These are phyloP conservation scores for Bjerkandera adusta DNA, from an alignment of 1,284 basidiomycete species.

Conservation along the genomic window DNA sequence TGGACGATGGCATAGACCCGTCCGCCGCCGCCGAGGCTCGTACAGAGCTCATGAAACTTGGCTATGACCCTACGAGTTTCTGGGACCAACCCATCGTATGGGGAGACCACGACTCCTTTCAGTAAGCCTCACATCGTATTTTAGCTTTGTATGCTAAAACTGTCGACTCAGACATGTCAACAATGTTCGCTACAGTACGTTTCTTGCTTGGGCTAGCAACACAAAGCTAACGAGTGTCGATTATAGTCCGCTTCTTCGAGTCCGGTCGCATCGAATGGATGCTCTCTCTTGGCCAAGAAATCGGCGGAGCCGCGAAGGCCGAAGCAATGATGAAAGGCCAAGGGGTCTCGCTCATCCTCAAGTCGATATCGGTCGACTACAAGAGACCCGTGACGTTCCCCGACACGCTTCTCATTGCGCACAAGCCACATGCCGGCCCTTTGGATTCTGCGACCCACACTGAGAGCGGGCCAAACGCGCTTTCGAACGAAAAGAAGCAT, in stretches of 20 bases:
- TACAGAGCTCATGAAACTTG: conserved; percentile 41
- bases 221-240: not conserved
- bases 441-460: conserved; percentile 10
- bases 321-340: conserved; percentile 55
- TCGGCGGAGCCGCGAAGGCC: conserved; percentile 55
- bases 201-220: not conserved
- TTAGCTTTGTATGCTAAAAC: not conserved
- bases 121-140: conserved; percentile 46
- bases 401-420: conserved; percentile 69
- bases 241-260: conserved; percentile 52
- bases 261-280: conserved; percentile 71
- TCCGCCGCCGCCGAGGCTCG: conserved; percentile 36
- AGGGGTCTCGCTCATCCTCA: conserved; percentile 70
- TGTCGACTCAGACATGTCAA: conserved; percentile 61
- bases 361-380: conserved; percentile 64
- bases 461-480: conserved; percentile 11
- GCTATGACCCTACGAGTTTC: conserved; percentile 60
- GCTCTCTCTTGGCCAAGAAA: conserved; percentile 46
- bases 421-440: conserved; percentile 36
- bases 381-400: conserved; percentile 68
- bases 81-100: conserved; percentile 73
- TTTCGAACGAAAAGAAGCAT: conserved; percentile 1
- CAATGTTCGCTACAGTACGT: conserved; percentile 67
- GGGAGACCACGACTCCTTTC: conserved; percentile 76
- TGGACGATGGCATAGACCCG: conserved; percentile 11